Base-by-base conservation (phyloP, 768 basidiomycete genomes). In the Gloeophyllum trabeum region DNA sequence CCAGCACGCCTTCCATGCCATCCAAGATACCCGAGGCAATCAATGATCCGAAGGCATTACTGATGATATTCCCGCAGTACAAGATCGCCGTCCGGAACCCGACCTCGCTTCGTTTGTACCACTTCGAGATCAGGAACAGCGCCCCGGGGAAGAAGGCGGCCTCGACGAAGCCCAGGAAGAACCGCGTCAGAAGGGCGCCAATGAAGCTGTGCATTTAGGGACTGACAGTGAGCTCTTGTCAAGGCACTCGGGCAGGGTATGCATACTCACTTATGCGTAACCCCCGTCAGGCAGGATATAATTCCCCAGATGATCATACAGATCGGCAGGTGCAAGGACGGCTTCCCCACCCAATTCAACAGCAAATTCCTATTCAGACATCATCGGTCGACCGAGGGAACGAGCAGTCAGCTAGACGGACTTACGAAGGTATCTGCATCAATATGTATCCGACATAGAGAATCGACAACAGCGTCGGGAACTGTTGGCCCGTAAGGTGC, bases 41-140 rank as follows among this genome's bases (percentile, higher is more conserved):
- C 10, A 90, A 62, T 2, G 83, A 70, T 3, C 87, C 86, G 54
- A 89, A 87, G 0, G 85, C 87, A 64, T 89, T 91, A 42, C 76
- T 78, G 41, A 88, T 76, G 22, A 89, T 64, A 51, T 70, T 76
- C 16, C 87, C 86, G 46, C 82, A 84, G 30, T 71, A 73, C 23
- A 88, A 65, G 37, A 81, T 54, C 4, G 84, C 79, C 10, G 73
- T 81, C 41, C 83, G 67, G 40, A 76, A 62, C 30, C 81, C 85
- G 30, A 89, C 64, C 53, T 89, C 86, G 24, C 64, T 66, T 35
- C 73, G 71, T 44, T 67, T 83, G 64, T 88, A 88, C 86, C 83
- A 78, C 53, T 74, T 76, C 1, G 76, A 78, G 20, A 80, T 61
- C 2, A 79, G 59, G 52, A 75, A 76, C 39, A 84, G 59, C 16